Evolutionary conservation across 2,329 filamentous ascomycete species (phyloP).

Genomic region (Myriosclerotinia curreyana): DNA sequence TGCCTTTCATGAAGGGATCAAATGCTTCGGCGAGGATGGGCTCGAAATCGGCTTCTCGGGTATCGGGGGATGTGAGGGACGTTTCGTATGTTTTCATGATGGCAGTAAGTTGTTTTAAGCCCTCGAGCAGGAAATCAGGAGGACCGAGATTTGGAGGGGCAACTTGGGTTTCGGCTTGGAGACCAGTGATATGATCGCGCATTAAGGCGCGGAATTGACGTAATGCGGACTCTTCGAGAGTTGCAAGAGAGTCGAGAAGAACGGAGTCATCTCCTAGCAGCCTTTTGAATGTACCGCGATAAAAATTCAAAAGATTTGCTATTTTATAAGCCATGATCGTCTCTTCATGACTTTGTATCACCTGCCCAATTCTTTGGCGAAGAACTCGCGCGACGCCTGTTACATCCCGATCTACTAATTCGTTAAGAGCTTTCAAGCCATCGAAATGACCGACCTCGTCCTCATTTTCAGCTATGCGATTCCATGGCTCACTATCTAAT

Average conservation of each 20-base stretch:
- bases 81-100: constrained; percentile 87
- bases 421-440: constrained; percentile 74
- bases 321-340: constrained; percentile 85
- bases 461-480: constrained; percentile 58
- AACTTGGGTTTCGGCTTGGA: constrained; percentile 69
- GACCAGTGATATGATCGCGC: constrained; percentile 71
- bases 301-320: constrained; percentile 85
- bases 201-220: constrained; percentile 79
- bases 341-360: constrained; percentile 89
- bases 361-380: constrained; percentile 85
- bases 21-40: constrained; percentile 74
- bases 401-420: constrained; percentile 83
- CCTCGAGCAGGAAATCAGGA: constrained; percentile 76
- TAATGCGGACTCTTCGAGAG: constrained; percentile 72
- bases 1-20: constrained; percentile 80
- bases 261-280: constrained; percentile 68
- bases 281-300: constrained; percentile 78
- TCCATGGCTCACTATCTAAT: constrained; percentile 81
- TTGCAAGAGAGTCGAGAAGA: constrained; percentile 65
- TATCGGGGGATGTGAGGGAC: constrained; percentile 61
- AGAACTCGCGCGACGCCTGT: constrained; percentile 77
- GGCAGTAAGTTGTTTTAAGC: constrained; percentile 70
- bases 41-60: constrained; percentile 67
- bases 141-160: constrained; percentile 70
- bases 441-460: constrained; percentile 64